Base-by-base conservation (phyloP, 306 rosid species). In the Cicer pinnatifidum region DNA sequence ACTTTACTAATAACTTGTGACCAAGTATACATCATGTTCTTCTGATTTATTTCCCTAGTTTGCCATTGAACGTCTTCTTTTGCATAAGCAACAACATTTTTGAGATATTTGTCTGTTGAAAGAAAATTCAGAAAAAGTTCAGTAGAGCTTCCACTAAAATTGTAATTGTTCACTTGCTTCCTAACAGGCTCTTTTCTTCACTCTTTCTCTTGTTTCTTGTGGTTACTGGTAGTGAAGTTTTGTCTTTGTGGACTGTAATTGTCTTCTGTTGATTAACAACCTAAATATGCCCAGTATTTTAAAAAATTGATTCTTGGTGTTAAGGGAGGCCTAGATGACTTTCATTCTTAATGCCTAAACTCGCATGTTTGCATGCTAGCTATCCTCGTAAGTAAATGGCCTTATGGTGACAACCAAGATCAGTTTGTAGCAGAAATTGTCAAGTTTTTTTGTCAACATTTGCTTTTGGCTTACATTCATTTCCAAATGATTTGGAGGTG, bases 401-500 rank as follows among this genome's bases (percentile, higher is more conserved):
- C 80, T 44, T 76, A 57, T 83, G 88, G 82, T 88, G 91, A 81
- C 90, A 65, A 43, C 71, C 53, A 64, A 61, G 67, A 47, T 66
- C 67, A 82, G 78, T 81, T 69, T 78, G 39, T 46, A 38, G 69
- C 16, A 46, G 52, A 71, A 56, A 10, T 23, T 64, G 11, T 77
- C 15, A 23, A 51, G 13, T 82, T 67, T 67, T 75, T 35, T 76
- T 12, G 52, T 59, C 39, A 69, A 66, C 38, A 44, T 74, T 85
- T 44, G 56, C 62, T 75, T 48, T 40, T 84, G 76, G 73, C 85
- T 84, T 53, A 83, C 85, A 57, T 73, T 70, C 81, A 75, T 59
- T 84, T 13, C 86, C 61, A 80, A 86, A 86, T 84, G 88, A 81
- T 89, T 80, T 87, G 88, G 89, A 94, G 99, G 97, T 94, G 93